Percentiles rank a stretch among this genome's conserved stretches.
phyloP scores from a whole-genome alignment of 164 flowering plant species.

The Annona squamosa region DNA sequence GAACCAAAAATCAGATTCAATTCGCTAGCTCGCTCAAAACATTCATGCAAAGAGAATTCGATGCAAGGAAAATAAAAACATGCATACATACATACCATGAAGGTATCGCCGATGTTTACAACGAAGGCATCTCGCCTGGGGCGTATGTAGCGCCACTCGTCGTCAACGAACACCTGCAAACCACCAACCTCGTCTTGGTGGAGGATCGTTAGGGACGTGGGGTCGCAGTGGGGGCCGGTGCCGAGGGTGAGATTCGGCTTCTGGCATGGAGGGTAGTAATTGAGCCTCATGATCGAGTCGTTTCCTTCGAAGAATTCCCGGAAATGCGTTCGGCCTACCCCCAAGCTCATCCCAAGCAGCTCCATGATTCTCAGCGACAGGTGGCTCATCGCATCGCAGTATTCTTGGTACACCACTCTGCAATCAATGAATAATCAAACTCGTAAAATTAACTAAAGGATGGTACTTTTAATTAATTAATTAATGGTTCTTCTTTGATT shows the following conservation, averaged over 20 bases:
- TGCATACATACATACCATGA: conserved; percentile 44
- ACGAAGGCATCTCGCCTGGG: conserved; percentile 65
- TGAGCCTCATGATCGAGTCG: conserved; percentile 76
- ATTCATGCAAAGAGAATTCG: not conserved
- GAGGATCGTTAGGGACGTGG: conserved; percentile 78
- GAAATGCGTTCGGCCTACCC: conserved; percentile 39
- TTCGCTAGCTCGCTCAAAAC: not conserved
- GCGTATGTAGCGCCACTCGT: conserved; percentile 48
- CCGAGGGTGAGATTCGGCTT: conserved; percentile 69
- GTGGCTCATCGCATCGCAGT: conserved; percentile 61
- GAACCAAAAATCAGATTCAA: not conserved
- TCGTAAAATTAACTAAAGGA: too few species aligned
- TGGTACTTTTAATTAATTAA: too few species aligned
- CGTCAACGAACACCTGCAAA: conserved; percentile 64
- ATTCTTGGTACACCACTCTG: conserved; percentile 67
- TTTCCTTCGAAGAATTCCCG: conserved; percentile 54
- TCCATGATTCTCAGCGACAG: conserved; percentile 74
- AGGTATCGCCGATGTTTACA: conserved; percentile 81
- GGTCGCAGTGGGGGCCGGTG: conserved; percentile 88
- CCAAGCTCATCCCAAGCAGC: conserved; percentile 59
- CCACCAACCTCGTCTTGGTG: conserved; percentile 82
- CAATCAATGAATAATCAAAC: not conserved
- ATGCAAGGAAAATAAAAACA: not conserved
- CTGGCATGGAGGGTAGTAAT: conserved; percentile 77
- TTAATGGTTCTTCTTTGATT: not conserved